phyloP scores from a whole-genome alignment of 2,329 filamentous ascomycete species.

The Arthrobotrys conoides region DNA sequence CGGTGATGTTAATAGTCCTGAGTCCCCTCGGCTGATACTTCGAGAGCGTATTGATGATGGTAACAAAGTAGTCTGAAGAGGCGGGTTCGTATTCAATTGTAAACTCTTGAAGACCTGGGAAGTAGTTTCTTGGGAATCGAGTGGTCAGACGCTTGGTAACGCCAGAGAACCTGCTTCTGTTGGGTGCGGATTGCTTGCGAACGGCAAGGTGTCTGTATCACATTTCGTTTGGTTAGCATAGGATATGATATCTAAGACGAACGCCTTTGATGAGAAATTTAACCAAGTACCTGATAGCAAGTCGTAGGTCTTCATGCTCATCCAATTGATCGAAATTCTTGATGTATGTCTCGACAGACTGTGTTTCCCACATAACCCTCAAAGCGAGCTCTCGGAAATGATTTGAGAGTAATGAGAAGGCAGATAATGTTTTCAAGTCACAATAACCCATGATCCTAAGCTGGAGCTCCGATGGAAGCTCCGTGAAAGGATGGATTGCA shows the following conservation, averaged over 20 bases:
- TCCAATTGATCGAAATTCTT: slow-evolving; percentile 43
- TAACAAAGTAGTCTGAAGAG: slow-evolving; percentile 20
- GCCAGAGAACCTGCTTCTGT: slow-evolving; percentile 17
- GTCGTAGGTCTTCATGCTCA: slow-evolving; percentile 46
- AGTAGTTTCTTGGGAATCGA: slow-evolving; percentile 38
- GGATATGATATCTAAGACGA: not conserved
- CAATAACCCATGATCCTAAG: slow-evolving; percentile 39
- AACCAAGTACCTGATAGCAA: slow-evolving; percentile 32
- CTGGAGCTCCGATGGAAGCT: slow-evolving; percentile 40
- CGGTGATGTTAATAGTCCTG: slow-evolving; percentile 36
- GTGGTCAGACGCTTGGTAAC: slow-evolving; percentile 14
- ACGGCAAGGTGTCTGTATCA: slow-evolving; percentile 32
- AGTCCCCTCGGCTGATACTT: slow-evolving; percentile 27
- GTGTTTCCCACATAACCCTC: slow-evolving; percentile 40
- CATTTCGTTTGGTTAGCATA: slow-evolving; percentile 6
- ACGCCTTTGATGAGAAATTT: no score
- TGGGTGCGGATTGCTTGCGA: slow-evolving; percentile 14
- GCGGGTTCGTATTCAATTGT: slow-evolving; percentile 15
- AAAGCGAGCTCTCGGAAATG: slow-evolving; percentile 40
- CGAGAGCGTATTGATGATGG: slow-evolving; percentile 39
- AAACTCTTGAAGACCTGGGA: slow-evolving; percentile 40
- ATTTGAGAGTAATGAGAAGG: slow-evolving; percentile 29
- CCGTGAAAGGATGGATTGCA: slow-evolving; percentile 18
- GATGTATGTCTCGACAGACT: slow-evolving; percentile 23
- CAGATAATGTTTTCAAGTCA: slow-evolving; percentile 22